phyloP scores from a whole-genome alignment of 306 rosid species.

The Castanea mollissima region DNA sequence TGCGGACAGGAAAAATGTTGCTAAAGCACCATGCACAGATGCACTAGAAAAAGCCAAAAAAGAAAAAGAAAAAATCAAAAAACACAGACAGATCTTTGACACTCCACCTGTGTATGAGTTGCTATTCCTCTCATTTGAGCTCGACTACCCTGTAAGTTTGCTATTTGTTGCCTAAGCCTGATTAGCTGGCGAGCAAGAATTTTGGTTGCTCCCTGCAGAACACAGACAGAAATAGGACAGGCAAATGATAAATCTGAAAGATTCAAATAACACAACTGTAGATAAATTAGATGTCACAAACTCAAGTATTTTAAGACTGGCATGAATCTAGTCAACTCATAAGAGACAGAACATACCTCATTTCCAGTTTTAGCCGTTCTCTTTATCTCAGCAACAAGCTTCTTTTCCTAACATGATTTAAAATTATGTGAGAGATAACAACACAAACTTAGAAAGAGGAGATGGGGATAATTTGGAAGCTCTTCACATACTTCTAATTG shows the following conservation, averaged over 20 bases:
- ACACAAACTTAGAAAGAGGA: background rate
- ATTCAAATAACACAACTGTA: background rate
- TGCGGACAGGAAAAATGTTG: constrained; percentile 36
- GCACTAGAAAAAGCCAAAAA: background rate
- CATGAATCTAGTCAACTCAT: background rate
- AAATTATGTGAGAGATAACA: constrained; percentile 25
- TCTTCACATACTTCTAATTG: constrained; percentile 77
- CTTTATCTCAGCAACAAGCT: constrained; percentile 91
- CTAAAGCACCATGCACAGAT: constrained; percentile 16
- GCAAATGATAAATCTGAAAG: background rate
- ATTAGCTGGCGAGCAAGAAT: constrained; percentile 87
- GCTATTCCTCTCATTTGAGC: constrained; percentile 99
- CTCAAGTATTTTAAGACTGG: background rate
- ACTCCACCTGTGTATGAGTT: constrained; percentile 89
- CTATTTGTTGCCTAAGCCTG: constrained; percentile 93
- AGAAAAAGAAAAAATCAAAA: background rate
- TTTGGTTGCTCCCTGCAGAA: constrained; percentile 82
- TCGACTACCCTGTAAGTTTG: constrained; percentile 96
- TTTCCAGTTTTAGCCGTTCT: constrained; percentile 97
- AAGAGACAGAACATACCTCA: constrained; percentile 50
- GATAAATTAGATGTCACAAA: background rate
- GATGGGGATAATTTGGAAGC: background rate
- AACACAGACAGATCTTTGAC: background rate
- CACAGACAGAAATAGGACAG: constrained; percentile 15
- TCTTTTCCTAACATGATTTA: constrained; percentile 67